These are phyloP conservation scores for Metschnikowia peoriensis DNA, from an alignment of 805 yeast genomes.

Conservation along the genomic window DNA sequence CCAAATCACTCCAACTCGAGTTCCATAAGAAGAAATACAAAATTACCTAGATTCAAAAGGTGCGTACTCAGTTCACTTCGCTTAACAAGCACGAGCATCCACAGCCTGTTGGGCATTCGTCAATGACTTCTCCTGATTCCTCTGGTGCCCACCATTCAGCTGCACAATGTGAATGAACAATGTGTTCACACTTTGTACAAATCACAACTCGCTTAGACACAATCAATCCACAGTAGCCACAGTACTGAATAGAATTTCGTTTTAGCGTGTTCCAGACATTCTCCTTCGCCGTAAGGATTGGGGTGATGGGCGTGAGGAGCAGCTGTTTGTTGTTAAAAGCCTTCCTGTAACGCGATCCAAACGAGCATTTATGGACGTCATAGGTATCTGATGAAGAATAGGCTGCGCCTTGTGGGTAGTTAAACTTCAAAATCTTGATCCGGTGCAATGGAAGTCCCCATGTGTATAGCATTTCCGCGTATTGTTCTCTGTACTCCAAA, in stretches of 20 bases:
- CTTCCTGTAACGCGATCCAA: conserved; percentile 27
- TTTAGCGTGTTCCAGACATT: conserved; percentile 34
- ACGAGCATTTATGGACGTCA: conserved; percentile 35
- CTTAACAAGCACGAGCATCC: conserved; percentile 17
- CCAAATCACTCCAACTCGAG: conserved; percentile 61
- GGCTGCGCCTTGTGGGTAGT: conserved; percentile 35
- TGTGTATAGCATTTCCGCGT: conserved; percentile 69
- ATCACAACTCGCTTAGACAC: conserved; percentile 60
- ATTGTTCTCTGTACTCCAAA: conserved; percentile 54
- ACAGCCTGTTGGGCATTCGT: conserved; percentile 20
- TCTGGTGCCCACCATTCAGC: conserved; percentile 45
- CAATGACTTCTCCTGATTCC: conserved; percentile 1
- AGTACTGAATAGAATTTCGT: conserved; percentile 38
- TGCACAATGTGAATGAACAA: conserved; percentile 78
- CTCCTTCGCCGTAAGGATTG: conserved; percentile 21
- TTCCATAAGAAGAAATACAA: conserved; percentile 11
- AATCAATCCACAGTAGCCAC: conserved; percentile 64
- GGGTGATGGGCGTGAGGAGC: conserved; percentile 25
- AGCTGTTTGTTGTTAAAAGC: conserved; percentile 20
- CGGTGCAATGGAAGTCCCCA: conserved; percentile 88
- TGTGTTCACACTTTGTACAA: conserved; percentile 76
- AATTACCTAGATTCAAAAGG: too few relatives aligned
- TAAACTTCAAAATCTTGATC: conserved; percentile 73
- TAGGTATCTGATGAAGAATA: conserved; percentile 16
- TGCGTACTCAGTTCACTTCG: background rate